A percentile compares a stretch with the other conserved stretches of the same genome.
These are phyloP conservation scores for Cicer yamashitae DNA, from an alignment of 306 rosid genomes.

Conservation along the genomic window DNA sequence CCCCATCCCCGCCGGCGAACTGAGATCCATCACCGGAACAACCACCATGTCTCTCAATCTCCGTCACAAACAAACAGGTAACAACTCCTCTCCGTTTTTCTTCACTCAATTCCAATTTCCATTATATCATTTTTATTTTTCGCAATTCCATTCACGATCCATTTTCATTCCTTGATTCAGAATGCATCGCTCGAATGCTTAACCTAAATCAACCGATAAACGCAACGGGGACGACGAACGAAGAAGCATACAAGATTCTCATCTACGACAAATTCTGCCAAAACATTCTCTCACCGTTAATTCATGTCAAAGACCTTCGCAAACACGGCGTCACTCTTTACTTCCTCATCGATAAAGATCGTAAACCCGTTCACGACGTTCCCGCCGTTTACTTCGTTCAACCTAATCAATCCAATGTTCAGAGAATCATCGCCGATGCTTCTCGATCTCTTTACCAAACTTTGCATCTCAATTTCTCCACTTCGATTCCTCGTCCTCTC, in stretches of 20 bases:
- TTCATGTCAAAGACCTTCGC: slow-evolving; percentile 90
- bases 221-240: slow-evolving; percentile 76
- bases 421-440: slow-evolving; percentile 77
- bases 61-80: slow-evolving; percentile 50
- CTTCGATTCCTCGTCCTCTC: slow-evolving; percentile 87
- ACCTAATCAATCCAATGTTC: slow-evolving; percentile 66
- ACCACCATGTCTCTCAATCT: slow-evolving; percentile 46
- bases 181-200: slow-evolving; percentile 87
- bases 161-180: slow-evolving; percentile 45
- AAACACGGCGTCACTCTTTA: slow-evolving; percentile 95
- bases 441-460: slow-evolving; percentile 73
- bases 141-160: background rate
- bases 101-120: background rate
- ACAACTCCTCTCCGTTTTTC: background rate
- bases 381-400: slow-evolving; percentile 96
- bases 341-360: slow-evolving; percentile 87
- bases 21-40: background rate
- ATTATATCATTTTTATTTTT: no score
- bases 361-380: slow-evolving; percentile 86
- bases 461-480: slow-evolving; percentile 80
- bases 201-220: slow-evolving; percentile 89
- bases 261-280: slow-evolving; percentile 90
- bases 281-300: slow-evolving; percentile 83
- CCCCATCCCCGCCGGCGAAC: background rate
- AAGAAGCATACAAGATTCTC: slow-evolving; percentile 90